Evolutionary conservation across 306 rosid species (phyloP).

Genomic region (Dryas drummondii): DNA sequence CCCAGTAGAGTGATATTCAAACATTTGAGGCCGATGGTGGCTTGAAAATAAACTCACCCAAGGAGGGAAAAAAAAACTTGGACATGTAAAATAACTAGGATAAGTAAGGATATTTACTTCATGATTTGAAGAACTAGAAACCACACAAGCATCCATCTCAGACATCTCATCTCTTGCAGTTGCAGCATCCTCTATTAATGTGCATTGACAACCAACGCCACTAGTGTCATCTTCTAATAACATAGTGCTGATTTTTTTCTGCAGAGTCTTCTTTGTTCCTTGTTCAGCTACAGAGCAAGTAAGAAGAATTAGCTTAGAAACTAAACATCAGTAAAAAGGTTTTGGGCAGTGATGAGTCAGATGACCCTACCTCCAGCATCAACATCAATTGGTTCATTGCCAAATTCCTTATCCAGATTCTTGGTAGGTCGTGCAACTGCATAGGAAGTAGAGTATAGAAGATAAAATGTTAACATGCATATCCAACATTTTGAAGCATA

Average conservation of each 20-base stretch:
- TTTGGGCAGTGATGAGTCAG: slow-evolving; percentile 18
- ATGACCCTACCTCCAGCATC: slow-evolving; percentile 39
- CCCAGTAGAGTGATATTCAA: neutral
- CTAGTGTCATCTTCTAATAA: slow-evolving; percentile 26
- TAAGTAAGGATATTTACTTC: slow-evolving; percentile 37
- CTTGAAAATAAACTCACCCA: neutral
- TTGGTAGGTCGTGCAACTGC: slow-evolving; percentile 35
- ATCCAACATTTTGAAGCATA: neutral
- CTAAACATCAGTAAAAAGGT: neutral
- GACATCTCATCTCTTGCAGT: slow-evolving; percentile 28
- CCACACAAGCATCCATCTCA: slow-evolving; percentile 20
- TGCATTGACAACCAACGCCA: slow-evolving; percentile 10
- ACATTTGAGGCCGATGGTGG: neutral
- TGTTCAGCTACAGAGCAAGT: slow-evolving; percentile 14
- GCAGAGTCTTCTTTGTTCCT: slow-evolving; percentile 17
- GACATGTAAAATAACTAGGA: slow-evolving; percentile 2
- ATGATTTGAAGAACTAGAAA: slow-evolving; percentile 30
- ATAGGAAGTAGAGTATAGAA: neutral
- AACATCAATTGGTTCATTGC: slow-evolving; percentile 39
- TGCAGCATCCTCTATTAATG: slow-evolving; percentile 25
- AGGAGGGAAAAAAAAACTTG: neutral
- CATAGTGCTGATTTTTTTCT: slow-evolving; percentile 16
- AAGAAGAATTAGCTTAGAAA: slow-evolving; percentile 17
- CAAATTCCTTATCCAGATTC: slow-evolving; percentile 6
- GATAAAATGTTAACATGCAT: neutral